Conservation (phyloP, 352 stramenopile species). For the Phytopythium cucurbitacearum region DNA sequence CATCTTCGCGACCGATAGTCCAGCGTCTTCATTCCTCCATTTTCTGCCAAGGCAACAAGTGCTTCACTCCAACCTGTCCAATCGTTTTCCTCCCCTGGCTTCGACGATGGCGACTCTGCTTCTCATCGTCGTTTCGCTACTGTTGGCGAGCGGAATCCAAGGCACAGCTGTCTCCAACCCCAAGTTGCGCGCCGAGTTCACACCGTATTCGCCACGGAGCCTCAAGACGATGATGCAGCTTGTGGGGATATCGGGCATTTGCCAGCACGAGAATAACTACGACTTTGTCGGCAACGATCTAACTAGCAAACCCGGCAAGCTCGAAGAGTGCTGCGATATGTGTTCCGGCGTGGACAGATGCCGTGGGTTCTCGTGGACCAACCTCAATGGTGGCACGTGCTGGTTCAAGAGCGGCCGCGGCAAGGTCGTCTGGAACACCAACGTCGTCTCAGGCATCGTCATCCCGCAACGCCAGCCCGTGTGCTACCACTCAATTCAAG, state of each 20-base stretch:
- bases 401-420: conserved; percentile 50
- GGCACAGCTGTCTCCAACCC: not conserved
- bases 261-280: conserved; percentile 3
- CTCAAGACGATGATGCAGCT: not conserved
- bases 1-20: too few species aligned
- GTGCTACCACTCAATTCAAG: not conserved
- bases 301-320: not conserved
- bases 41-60: conserved; percentile 1
- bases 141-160: too few species aligned
- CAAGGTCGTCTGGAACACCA: conserved; percentile 9
- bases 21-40: not conserved
- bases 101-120: too few species aligned
- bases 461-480: not conserved
- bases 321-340: not conserved
- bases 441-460: conserved; percentile 6
- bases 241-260: not conserved
- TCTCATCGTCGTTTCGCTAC: too few species aligned
- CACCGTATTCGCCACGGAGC: not conserved
- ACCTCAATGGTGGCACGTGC: conserved; percentile 34
- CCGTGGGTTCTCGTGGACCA: conserved; percentile 25
- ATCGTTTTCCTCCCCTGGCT: not conserved
- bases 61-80: not conserved
- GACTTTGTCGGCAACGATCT: conserved; percentile 6
- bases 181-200: not conserved
- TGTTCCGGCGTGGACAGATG: not conserved